Evolutionary conservation across 768 basidiomycete species (phyloP), one percentile per base, ranked within the genome.

Genomic region (Serendipita sp.): DNA sequence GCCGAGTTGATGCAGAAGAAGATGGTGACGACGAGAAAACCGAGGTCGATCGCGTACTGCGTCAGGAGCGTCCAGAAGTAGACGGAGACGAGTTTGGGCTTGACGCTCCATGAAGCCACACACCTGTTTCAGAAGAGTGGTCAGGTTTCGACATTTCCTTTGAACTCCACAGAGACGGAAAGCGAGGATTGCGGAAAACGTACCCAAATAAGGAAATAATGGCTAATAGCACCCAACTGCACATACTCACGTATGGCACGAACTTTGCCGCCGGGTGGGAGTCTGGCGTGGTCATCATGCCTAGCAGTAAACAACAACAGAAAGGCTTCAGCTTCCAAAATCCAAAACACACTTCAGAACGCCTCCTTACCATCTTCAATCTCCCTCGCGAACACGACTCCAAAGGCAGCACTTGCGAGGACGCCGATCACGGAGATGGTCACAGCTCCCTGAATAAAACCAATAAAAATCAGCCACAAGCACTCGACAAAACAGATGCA

Each of bases 131-230:
- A n/a, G n/a, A n/a, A n/a, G n/a, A n/a, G n/a, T n/a, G n/a, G n/a
- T n/a, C n/a, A n/a, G n/a, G n/a, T n/a, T n/a, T n/a, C n/a, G n/a
- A n/a, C n/a, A n/a, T n/a, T n/a, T n/a, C n/a, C n/a, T n/a, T n/a
- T n/a, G n/a, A n/a, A n/a, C n/a, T n/a, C n/a, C n/a, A n/a, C n/a
- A n/a, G n/a, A n/a, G n/a, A n/a, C n/a, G n/a, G n/a, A n/a, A n/a
- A n/a, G n/a, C n/a, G n/a, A n/a, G n/a, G n/a, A n/a, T n/a, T n/a
- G n/a, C n/a, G n/a, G n/a, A n/a, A n/a, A 38, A 33, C 53, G 24
- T 33, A 58, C 53, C 53, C 53, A 33, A 30, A 58, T 11, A 58
- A 33, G 30, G 53, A 58, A 31, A 58, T 58, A n/a, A 58, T n/a
- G 31, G 53, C 53, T 24, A 58, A 33, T n/a, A 20, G 4, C n/a